Conservation (phyloP, 768 basidiomycete species). For the Tylopilus cervinicoccineus region DNA sequence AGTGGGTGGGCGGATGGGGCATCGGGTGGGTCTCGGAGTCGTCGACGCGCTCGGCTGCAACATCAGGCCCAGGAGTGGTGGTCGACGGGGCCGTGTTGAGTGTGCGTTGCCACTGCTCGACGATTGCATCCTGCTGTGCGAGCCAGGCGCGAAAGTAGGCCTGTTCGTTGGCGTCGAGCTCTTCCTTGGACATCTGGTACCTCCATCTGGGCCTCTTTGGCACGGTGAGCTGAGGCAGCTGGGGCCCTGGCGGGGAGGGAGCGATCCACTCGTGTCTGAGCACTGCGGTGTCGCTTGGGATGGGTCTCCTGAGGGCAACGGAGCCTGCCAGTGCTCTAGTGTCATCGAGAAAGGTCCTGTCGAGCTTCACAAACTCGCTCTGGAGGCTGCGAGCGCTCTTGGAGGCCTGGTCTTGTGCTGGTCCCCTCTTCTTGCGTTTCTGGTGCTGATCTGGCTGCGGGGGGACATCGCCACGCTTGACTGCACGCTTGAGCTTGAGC, state of each 20-base stretch:
- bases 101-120: conserved; percentile 48
- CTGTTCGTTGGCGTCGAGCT: conserved; percentile 90
- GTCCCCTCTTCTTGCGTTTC: conserved; percentile 8
- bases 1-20: conserved; percentile 72
- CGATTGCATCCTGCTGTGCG: conserved; percentile 51
- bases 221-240: conserved; percentile 10
- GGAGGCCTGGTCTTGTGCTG: conserved; percentile 29
- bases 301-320: conserved; percentile 53
- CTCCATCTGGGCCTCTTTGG: conserved; percentile 84
- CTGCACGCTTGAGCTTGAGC: conserved; percentile 73
- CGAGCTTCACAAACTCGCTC: conserved; percentile 65
- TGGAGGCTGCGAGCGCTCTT: conserved; percentile 52
- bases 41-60: background rate
- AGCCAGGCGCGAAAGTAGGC: conserved; percentile 81
- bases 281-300: conserved; percentile 39
- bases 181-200: conserved; percentile 80
- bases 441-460: conserved; percentile 26
- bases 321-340: conserved; percentile 54
- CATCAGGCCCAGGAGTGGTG: conserved; percentile 1
- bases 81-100: conserved; percentile 4
- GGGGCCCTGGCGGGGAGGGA: background rate
- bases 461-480: conserved; percentile 72
- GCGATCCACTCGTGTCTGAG: conserved; percentile 23
- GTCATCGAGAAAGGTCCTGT: conserved; percentile 54
- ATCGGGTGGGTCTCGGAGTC: conserved; percentile 29